Base-by-base conservation (phyloP, 345 rosid genomes). In the Turnera subulata region DNA sequence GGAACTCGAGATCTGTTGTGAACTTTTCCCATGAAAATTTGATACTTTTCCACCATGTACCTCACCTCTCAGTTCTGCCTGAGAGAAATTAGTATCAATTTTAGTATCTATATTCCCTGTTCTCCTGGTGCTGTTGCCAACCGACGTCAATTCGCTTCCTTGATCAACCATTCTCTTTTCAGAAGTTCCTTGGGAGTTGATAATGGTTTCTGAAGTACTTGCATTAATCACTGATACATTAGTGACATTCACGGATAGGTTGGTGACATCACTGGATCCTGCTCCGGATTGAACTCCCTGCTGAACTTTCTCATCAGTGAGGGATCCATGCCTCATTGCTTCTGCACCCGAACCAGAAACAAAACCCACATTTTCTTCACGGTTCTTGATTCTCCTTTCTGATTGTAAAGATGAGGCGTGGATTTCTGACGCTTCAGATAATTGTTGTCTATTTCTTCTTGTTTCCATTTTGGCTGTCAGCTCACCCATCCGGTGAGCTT, bases 131-230 rank as follows among this genome's bases (percentile, higher is more conserved):
- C 8, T 29, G 8, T 29, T 8, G 8, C 8, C 8, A 29, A 3
- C 35, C 25, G 75, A 57, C 33, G 74, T 59, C 43, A 40, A 19
- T 63, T 67, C 46, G 55, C 59, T 68, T 61, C 61, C 84, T 70
- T 76, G 79, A 75, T 71, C 76, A 72, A 70, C 62, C 5, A 67
- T 22, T 69, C 72, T 74, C 61, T 65, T 58, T 68, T 70, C 82
- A 57, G 79, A 73, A 65, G 62, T 68, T 61, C 74, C 62, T 40
- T 66, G 67, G 64, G 75, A 78, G 69, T 73, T 68, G 4, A 46
- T 39, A 60, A 65, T 61, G 21, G 69, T 61, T 52, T 72, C 71
- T 23, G 45, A 58, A 68, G 68, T 74, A 61, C 51, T 69, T 54
- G 73, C 63, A 47, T 46, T 66, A 56, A 66, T 56, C 35, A 67